phyloP scores from a whole-genome alignment of 768 basidiomycete genomes.

The Leccinum obscurum region DNA sequence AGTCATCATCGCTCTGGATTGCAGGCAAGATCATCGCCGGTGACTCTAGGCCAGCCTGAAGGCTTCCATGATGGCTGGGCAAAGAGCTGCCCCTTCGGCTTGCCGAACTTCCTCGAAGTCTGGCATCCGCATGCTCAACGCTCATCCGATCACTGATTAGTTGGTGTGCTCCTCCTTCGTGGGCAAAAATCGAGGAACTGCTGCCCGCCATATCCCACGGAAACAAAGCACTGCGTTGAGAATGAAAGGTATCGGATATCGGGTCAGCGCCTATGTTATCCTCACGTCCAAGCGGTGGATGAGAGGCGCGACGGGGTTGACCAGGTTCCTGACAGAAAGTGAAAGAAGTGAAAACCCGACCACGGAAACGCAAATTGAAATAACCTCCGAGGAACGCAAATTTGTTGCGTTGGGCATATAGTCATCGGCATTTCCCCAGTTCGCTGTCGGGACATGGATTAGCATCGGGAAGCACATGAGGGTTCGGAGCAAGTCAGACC shows the following conservation, averaged over 20 bases:
- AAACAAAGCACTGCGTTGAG: slow-evolving; percentile 71
- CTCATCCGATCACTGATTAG: slow-evolving; percentile 46
- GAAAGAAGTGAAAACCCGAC: slow-evolving; percentile 15
- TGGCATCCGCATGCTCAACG: slow-evolving; percentile 53
- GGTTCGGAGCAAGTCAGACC: slow-evolving; percentile 17
- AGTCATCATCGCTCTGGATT: slow-evolving; percentile 58
- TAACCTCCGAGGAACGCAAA: slow-evolving; percentile 64
- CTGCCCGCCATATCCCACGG: slow-evolving; percentile 83
- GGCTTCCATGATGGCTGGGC: slow-evolving; percentile 49
- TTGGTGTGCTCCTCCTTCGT: slow-evolving; percentile 30
- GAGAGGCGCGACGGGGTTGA: slow-evolving; percentile 74
- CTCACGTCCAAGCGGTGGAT: slow-evolving; percentile 50
- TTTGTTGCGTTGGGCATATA: slow-evolving; percentile 20
- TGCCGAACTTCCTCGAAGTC: slow-evolving; percentile 52
- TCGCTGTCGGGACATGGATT: slow-evolving; percentile 20
- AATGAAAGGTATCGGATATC: slow-evolving; percentile 42
- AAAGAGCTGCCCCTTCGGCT: slow-evolving; percentile 62
- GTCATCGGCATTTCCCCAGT: slow-evolving; percentile 23
- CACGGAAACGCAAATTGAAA: slow-evolving; percentile 16
- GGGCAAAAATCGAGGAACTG: slow-evolving; percentile 54
- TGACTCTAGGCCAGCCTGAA: slow-evolving; percentile 45
- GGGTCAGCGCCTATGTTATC: slow-evolving; percentile 51
- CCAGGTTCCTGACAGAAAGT: slow-evolving; percentile 65
- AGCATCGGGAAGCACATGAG: slow-evolving; percentile 5
- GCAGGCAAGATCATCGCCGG: slow-evolving; percentile 42